Evolutionary conservation across 2,329 filamentous ascomycete genomes (phyloP), one percentile per base, ranked within the genome.

Genomic region (Ceratocystiopsis sp.): DNA sequence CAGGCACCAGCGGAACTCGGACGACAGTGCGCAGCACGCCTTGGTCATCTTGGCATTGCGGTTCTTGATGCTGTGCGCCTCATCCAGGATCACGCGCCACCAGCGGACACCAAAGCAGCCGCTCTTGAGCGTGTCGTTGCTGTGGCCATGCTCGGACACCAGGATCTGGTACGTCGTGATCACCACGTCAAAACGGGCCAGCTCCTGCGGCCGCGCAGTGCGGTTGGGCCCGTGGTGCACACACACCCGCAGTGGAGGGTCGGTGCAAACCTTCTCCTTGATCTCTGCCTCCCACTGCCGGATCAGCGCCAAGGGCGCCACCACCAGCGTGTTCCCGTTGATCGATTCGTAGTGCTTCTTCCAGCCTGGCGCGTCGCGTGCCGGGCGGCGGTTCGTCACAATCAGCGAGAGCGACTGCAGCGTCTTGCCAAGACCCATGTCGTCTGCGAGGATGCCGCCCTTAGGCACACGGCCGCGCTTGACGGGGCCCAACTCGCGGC

Each of bases 61-160:
- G 57, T 98, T 98, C 65, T 98, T 98, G 71, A 98, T 95, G 2
- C 84, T 93, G 59, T 98, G 91, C 1, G 91, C 91, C 64, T 98
- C 91, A 50, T 98, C 91, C 2, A 98, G 71, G 50, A 98, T 89
- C 48, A 95, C 75, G 42, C 91, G 81, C 64, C 91, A 96, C 91
- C 91, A 98, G 54, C 89, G 78, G 7, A 95, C 67, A 12, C 84
- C 86, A 55, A 95, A 95, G 54, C 87, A 89, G 12, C 87, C 89
- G 42, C 78, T 74, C 54, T 87, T 81, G 35, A 77, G 60, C 11
- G 73, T 72, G 42, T 75, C 73, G 36, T 73, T 77, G 12, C 78
- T 79, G 46, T 76, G 72, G 11, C 76, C 80, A 56, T 91, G 80
- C 56, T 98, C 91, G 0, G 91, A 95, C 7, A 93, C 85, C 1